Base-by-base conservation (phyloP, 2,329 filamentous ascomycete species). In the Atkinsonella hypoxylon region DNA sequence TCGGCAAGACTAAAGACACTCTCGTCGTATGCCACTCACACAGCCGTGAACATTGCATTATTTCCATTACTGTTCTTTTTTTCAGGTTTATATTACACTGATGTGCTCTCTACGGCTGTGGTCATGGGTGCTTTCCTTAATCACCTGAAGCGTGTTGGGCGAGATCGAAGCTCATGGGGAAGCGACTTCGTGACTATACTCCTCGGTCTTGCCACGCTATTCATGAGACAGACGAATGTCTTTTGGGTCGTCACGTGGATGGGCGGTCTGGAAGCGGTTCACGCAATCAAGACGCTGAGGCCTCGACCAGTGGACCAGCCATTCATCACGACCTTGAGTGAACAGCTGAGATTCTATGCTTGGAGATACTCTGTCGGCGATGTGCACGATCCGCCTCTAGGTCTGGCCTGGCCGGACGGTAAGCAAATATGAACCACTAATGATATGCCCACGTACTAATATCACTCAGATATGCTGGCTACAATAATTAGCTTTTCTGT, bases 1-100 rank as follows among this genome's bases (percentile, higher is more conserved):
- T 46, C 49, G 32, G 53, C 17, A 26, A 56, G 31, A 15, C 49
- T 57, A 17, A 53, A 48, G 8, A 22, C 54, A 4, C 61, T 67
- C 20, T 74, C 73, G 0, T 51, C 66, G 32, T 70, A 73, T 58
- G 61, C 70, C 4, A 62, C 77, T 26, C 80, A 88, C 57, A 82
- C 80, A 0, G 85, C 84, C 2, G 61, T 93, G 57, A 95, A 96
- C 57, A 79, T 95, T 40, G 81, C 81, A 17, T 72, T 95, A 0
- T 96, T 97, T 55, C 93, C 93, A 0, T 80, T 90, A 0, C 66
- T 98, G 0, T 96, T 95, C 74, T 98, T 98, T 75, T 98, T 98
- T 67, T 93, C 89, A 0, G 89, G 81, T 0, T 72, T 98, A 8
- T 98, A 95, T 66, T 98, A 98, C 65, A 98, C 93, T 0, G 93